Conservation (phyloP, 495 filamentous ascomycete genomes). For the Chaetomium tenue region DNA sequence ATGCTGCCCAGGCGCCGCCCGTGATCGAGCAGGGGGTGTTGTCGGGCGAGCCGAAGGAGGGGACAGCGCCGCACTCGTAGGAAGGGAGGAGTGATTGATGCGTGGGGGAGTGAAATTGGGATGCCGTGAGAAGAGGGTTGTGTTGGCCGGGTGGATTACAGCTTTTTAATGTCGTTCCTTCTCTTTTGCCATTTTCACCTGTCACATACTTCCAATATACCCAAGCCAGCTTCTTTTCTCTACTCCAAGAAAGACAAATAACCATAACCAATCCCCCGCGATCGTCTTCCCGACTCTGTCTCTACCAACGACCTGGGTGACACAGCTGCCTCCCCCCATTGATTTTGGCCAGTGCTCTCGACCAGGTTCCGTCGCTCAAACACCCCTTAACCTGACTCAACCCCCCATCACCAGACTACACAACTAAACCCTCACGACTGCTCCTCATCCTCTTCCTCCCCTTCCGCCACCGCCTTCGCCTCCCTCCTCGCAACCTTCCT, state of each 20-base stretch:
- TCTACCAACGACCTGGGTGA: too few relatives aligned
- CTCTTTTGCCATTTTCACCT: background rate
- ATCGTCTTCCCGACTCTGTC: too few relatives aligned
- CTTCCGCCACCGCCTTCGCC: background rate
- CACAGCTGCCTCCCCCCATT: too few relatives aligned
- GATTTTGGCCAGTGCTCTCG: too few relatives aligned
- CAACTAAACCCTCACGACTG: conserved; percentile 19
- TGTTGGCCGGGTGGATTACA: conserved; percentile 7
- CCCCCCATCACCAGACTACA: background rate
- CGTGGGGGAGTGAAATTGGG: background rate
- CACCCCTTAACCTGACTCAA: too few relatives aligned
- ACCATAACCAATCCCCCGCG: background rate
- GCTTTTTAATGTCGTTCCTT: conserved; percentile 12
- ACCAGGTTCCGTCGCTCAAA: too few relatives aligned
- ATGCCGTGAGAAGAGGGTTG: background rate
- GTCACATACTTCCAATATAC: conserved; percentile 17
- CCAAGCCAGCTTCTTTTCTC: conserved; percentile 10
- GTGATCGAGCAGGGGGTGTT: too few relatives aligned
- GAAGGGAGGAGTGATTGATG: background rate
- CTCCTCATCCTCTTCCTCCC: background rate
- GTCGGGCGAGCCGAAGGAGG: too few relatives aligned
- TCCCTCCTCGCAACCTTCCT: conserved; percentile 26
- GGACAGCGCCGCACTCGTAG: too few relatives aligned
- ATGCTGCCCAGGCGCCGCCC: too few relatives aligned
- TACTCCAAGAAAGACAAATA: background rate